Conservation (phyloP, 2,329 filamentous ascomycete genomes). For the Fonsecaea nubica region DNA sequence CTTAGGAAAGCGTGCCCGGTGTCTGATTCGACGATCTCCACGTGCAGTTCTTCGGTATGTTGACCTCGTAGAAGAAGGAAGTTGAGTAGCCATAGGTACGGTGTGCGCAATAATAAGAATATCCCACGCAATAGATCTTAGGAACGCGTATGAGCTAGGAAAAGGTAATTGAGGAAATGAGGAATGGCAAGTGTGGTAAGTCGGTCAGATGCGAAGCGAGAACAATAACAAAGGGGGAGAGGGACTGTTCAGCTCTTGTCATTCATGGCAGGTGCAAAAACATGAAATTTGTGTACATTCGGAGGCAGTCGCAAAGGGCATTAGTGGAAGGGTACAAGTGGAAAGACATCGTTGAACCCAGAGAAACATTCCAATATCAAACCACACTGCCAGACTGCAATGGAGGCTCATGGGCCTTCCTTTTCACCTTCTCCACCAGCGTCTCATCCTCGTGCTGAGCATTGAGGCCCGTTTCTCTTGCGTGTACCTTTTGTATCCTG, state of each 20-base stretch:
- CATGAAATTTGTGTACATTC: not conserved
- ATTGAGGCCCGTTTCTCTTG: conserved; percentile 42
- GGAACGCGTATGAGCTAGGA: not conserved
- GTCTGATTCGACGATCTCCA: conserved; percentile 8
- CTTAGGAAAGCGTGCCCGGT: not conserved
- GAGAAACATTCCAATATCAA: not conserved
- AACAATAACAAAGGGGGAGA: not conserved
- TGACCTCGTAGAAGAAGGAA: not conserved
- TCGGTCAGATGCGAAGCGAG: not conserved
- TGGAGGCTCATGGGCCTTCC: conserved; percentile 31
- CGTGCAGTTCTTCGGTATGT: conserved; percentile 5
- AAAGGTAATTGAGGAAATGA: conserved; percentile 5
- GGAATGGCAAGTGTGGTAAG: not conserved
- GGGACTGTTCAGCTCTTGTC: not conserved
- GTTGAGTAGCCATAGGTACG: conserved; percentile 7
- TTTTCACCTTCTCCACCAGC: conserved; percentile 35
- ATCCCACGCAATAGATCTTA: not conserved
- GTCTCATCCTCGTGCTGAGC: conserved; percentile 29
- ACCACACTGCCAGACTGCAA: conserved; percentile 31
- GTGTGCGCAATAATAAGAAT: conserved; percentile 9
- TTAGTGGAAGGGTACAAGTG: not conserved
- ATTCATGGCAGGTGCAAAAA: not conserved
- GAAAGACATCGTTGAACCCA: not conserved
- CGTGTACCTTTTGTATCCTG: conserved; percentile 44
- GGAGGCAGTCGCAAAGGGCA: not conserved